Percentiles rank a stretch among this genome's conserved stretches.
These are phyloP conservation scores for Plectosphaerella sp. DNA, from an alignment of 2,329 filamentous ascomycete species.

Conservation along the genomic window DNA sequence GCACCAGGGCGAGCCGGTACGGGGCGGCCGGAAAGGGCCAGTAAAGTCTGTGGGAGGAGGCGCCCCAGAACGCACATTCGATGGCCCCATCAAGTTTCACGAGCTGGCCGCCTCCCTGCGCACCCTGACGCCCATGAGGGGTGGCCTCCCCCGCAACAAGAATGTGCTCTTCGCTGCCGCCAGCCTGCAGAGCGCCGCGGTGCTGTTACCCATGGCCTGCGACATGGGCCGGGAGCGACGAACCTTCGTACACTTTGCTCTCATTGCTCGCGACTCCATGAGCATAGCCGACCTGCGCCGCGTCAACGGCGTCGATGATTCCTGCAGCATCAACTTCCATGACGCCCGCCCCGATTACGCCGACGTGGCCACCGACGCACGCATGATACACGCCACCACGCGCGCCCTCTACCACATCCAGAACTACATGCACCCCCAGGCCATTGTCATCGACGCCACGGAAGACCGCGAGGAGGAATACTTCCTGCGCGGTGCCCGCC, in stretches of 20 bases:
- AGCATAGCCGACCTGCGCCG: constrained; percentile 63
- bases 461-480: constrained; percentile 58
- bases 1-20: constrained; percentile 9
- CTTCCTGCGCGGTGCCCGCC: constrained; percentile 58
- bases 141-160: constrained; percentile 48
- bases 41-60: constrained; percentile 12
- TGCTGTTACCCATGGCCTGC: constrained; percentile 77
- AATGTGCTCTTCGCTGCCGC: constrained; percentile 79
- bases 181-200: constrained; percentile 66
- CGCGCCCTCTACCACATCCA: constrained; percentile 70
- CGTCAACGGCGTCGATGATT: constrained; percentile 72
- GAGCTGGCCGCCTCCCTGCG: constrained; percentile 61
- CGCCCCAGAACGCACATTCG: constrained; percentile 41
- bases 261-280: constrained; percentile 72
- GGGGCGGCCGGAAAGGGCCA: background rate
- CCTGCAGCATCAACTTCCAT: constrained; percentile 62
- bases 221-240: constrained; percentile 69
- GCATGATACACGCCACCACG: constrained; percentile 61
- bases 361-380: constrained; percentile 62
- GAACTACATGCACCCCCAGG: constrained; percentile 72
- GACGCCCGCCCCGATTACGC: constrained; percentile 75
- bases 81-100: constrained; percentile 67
- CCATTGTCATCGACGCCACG: constrained; percentile 66
- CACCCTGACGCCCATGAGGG: constrained; percentile 49
- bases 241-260: constrained; percentile 75